phyloP scores from a whole-genome alignment of 169 alveolate species.

The Plasmodium fragile region DNA sequence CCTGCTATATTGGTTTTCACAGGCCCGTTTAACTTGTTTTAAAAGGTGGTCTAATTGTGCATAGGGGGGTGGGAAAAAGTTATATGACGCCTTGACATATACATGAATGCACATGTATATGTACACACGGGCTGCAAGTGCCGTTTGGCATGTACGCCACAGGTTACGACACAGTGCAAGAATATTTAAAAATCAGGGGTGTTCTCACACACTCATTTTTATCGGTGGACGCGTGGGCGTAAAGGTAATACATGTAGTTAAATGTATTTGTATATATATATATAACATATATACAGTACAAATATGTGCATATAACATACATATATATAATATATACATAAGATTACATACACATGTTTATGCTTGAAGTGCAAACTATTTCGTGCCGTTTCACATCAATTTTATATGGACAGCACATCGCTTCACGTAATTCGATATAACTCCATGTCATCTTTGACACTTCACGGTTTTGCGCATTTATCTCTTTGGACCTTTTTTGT shows the following conservation, averaged over 20 bases:
- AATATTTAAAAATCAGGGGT: not conserved
- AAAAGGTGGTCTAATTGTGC: not conserved
- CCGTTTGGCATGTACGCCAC: not conserved
- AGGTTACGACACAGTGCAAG: not conserved
- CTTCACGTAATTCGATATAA: not conserved
- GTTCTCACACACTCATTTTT: not conserved
- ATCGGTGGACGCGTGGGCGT: not conserved
- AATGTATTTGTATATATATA: not conserved
- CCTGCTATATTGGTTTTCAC: not conserved
- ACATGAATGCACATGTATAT: not conserved
- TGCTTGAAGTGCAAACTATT: not conserved
- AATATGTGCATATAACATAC: not conserved
- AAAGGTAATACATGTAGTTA: not conserved
- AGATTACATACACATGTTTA: not conserved
- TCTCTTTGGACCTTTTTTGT: not conserved
- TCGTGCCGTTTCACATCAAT: not conserved
- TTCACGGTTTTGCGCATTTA: not conserved
- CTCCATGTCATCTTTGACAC: not conserved
- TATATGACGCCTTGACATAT: not conserved
- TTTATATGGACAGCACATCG: not conserved
- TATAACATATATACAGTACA: not conserved
- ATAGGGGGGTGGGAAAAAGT: not conserved
- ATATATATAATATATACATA: not conserved
- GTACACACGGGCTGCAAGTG: not conserved
- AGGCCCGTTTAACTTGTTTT: not conserved